Evolutionary conservation across 2,329 filamentous ascomycete species (phyloP).

Genomic region (Alternaria incomplexa): DNA sequence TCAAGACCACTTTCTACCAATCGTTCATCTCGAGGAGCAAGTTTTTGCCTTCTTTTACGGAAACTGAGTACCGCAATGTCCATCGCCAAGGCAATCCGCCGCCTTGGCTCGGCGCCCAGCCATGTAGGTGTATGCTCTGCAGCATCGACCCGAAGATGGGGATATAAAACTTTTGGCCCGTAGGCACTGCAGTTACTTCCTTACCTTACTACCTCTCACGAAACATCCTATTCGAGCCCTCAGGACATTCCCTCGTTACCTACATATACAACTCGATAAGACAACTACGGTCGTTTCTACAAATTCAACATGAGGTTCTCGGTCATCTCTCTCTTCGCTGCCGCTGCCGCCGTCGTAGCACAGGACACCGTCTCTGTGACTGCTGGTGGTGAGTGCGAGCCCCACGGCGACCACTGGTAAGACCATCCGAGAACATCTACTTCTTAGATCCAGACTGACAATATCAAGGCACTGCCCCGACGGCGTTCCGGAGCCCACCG

Average conservation of each 20-base stretch:
- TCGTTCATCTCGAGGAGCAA: constrained; percentile 6
- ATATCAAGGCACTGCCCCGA: constrained; percentile 9
- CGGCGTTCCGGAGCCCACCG: constrained; percentile 14
- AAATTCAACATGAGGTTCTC: constrained; percentile 26
- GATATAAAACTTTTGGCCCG: constrained; percentile 17
- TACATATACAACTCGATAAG: neutral
- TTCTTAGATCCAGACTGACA: neutral
- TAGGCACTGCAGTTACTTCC: neutral
- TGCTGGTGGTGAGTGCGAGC: constrained; percentile 19
- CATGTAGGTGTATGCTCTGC: constrained; percentile 6
- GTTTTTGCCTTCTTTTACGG: constrained; percentile 12
- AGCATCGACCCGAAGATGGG: neutral
- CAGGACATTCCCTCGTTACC: neutral
- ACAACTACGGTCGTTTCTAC: constrained; percentile 1
- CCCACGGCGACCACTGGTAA: constrained; percentile 35
- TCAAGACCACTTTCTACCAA: constrained; percentile 4
- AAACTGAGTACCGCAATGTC: constrained; percentile 35
- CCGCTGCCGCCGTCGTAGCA: constrained; percentile 20
- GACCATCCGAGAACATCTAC: neutral
- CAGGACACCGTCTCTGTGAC: constrained; percentile 20
- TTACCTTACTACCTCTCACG: neutral
- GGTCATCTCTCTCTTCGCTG: constrained; percentile 16
- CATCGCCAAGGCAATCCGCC: constrained; percentile 28
- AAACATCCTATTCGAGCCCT: constrained; percentile 1
- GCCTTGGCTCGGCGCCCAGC: constrained; percentile 31